phyloP scores from a whole-genome alignment of 1,284 basidiomycete genomes.

The Cryptococcus sp. region DNA sequence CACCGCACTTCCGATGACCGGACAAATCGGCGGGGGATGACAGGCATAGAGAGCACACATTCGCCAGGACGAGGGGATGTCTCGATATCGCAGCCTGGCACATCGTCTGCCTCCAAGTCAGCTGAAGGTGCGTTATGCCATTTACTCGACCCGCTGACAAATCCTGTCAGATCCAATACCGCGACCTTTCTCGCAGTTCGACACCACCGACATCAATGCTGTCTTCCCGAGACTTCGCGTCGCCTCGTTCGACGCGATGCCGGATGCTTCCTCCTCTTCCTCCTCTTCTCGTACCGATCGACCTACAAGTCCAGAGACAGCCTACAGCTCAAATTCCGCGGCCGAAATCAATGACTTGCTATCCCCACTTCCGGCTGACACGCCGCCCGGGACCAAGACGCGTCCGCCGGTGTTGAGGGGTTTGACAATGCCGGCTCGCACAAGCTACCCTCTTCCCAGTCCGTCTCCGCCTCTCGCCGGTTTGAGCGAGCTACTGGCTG shows the following conservation, averaged over 20 bases:
- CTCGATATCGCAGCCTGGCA: too few species aligned
- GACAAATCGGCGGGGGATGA: not conserved
- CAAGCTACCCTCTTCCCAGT: not conserved
- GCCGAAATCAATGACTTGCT: conserved; percentile 16
- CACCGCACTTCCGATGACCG: not conserved
- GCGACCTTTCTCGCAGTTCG: too few species aligned
- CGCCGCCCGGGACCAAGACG: conserved; percentile 1
- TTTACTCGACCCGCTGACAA: too few species aligned
- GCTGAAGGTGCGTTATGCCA: too few species aligned
- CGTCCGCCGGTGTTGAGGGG: not conserved
- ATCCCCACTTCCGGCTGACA: conserved; percentile 6
- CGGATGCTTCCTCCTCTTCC: not conserved
- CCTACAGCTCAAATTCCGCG: conserved; percentile 4
- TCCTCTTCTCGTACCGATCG: not conserved
- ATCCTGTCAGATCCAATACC: too few species aligned
- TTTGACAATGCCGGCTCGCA: not conserved
- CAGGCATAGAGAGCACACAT: not conserved
- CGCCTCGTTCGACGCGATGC: too few species aligned
- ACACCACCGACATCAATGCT: too few species aligned
- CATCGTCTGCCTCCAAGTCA: too few species aligned
- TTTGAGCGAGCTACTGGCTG: conserved; percentile 20
- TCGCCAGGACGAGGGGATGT: too few species aligned
- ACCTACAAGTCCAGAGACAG: conserved; percentile 3
- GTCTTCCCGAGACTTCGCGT: too few species aligned
- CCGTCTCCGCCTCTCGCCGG: conserved; percentile 8